phyloP scores from a whole-genome alignment of 495 filamentous ascomycete genomes.

The Polyplosphaeria fusca region DNA sequence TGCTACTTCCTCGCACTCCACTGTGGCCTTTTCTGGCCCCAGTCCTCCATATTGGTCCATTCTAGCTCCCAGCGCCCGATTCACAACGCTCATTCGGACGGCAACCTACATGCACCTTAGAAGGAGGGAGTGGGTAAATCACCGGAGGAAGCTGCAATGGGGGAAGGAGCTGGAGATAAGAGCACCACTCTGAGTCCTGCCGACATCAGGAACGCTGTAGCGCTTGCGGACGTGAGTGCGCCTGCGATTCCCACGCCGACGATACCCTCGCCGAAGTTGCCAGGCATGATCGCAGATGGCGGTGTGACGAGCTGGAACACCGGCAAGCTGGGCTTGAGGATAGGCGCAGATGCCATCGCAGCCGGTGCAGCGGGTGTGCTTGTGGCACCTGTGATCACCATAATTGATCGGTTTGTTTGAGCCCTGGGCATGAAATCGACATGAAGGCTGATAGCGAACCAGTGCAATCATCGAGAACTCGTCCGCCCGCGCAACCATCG shows the following conservation, averaged over 20 bases:
- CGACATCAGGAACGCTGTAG: not conserved
- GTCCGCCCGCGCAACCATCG: conserved; percentile 72
- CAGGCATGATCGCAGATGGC: not conserved
- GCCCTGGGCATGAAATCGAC: not conserved
- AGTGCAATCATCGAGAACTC: conserved; percentile 96
- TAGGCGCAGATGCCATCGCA: conserved; percentile 69
- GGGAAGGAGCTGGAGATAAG: conserved; percentile 1
- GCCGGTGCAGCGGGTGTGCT: conserved; percentile 75
- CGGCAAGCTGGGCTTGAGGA: conserved; percentile 60
- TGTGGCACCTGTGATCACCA: conserved; percentile 81
- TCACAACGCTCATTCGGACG: not conserved
- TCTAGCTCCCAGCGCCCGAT: not conserved
- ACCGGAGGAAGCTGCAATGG: conserved; percentile 26
- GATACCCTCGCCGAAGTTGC: not conserved
- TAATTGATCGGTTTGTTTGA: conserved; percentile 60
- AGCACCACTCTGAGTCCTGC: not conserved
- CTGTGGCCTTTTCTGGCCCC: too few species aligned
- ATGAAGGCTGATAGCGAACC: not conserved
- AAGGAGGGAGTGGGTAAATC: conserved; percentile 15
- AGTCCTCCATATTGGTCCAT: too few species aligned
- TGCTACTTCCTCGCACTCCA: not conserved
- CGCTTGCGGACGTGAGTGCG: not conserved
- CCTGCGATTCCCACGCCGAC: not conserved
- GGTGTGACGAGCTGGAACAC: conserved; percentile 75
- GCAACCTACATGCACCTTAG: conserved; percentile 19